Percentiles rank a stretch among this genome's conserved stretches.
These are phyloP conservation scores for Hypoxylon sp. DNA, from an alignment of 2,329 filamentous ascomycete genomes.

Conservation along the genomic window DNA sequence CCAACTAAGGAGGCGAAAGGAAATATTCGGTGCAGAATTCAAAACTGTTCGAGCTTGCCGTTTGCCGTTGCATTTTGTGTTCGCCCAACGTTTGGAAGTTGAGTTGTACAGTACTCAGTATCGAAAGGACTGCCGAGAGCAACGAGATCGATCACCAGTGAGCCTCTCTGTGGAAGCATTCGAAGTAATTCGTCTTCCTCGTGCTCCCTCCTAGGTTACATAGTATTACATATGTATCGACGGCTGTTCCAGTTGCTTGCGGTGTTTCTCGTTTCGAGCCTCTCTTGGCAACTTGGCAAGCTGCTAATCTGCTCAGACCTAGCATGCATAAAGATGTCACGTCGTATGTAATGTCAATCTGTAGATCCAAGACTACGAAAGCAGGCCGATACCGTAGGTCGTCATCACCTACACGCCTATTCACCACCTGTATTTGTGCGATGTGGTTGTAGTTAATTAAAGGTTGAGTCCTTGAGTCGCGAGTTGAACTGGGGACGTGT, in stretches of 20 bases:
- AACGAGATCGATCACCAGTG: neutral
- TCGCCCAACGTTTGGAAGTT: neutral
- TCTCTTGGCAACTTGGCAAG: conserved; percentile 44
- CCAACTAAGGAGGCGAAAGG: conserved; percentile 7
- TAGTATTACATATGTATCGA: conserved; percentile 12
- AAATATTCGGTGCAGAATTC: conserved; percentile 5
- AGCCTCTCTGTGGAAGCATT: conserved; percentile 24
- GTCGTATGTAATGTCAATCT: conserved; percentile 37
- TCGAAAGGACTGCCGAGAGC: conserved; percentile 24
- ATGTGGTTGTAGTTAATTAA: conserved; percentile 15
- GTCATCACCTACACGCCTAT: conserved; percentile 14
- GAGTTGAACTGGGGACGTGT: neutral
- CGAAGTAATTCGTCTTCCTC: conserved; percentile 23
- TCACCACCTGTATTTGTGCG: conserved; percentile 1
- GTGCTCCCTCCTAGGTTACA: conserved; percentile 5
- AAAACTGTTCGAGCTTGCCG: neutral
- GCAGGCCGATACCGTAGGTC: conserved; percentile 5
- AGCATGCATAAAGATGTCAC: conserved; percentile 32
- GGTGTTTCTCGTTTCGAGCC: conserved; percentile 44
- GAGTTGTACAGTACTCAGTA: neutral
- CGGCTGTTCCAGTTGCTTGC: conserved; percentile 20
- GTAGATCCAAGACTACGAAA: conserved; percentile 30
- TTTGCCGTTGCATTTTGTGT: conserved; percentile 14
- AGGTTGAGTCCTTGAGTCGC: conserved; percentile 6
- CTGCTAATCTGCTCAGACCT: conserved; percentile 11